Conservation (phyloP, 1,284 basidiomycete genomes). For the Fomitopsis palustris region DNA sequence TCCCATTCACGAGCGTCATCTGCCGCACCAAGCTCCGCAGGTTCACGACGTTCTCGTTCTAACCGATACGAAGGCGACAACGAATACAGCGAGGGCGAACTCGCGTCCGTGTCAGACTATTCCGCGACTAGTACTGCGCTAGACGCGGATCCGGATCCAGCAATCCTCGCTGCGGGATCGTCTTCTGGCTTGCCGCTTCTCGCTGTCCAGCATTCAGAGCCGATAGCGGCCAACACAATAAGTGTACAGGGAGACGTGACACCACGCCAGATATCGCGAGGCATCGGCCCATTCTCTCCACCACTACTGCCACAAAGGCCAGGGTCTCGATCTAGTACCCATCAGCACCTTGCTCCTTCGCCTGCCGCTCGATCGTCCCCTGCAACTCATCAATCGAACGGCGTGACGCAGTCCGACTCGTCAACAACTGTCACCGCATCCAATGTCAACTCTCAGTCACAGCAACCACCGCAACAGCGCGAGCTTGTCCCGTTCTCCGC, state of each 20-base stretch:
- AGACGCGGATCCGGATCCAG: conserved; percentile 32
- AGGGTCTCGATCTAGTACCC: neutral
- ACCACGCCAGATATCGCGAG: conserved; percentile 39
- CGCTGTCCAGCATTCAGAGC: conserved; percentile 9
- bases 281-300: conserved; percentile 26
- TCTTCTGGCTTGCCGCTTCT: conserved; percentile 24
- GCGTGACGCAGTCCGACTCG: conserved; percentile 8
- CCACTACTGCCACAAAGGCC: conserved; percentile 7
- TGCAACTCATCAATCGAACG: conserved; percentile 6
- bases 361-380: neutral
- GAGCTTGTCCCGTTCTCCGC: conserved; percentile 54
- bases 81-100: conserved; percentile 31
- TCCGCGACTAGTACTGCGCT: conserved; percentile 41
- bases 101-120: conserved; percentile 34
- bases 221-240: neutral
- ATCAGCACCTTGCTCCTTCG: conserved; percentile 7
- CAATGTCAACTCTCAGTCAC: conserved; percentile 7
- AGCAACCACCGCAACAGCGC: conserved; percentile 9
- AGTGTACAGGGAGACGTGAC: conserved; percentile 45
- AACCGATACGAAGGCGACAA: conserved; percentile 57
- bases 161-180: conserved; percentile 25
- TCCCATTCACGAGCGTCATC: conserved; percentile 47
- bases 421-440: conserved; percentile 10
- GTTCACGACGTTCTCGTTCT: conserved; percentile 37
- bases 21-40: conserved; percentile 39